These are phyloP conservation scores for Lentinula raphanica DNA, from an alignment of 768 basidiomycete species.

Conservation along the genomic window DNA sequence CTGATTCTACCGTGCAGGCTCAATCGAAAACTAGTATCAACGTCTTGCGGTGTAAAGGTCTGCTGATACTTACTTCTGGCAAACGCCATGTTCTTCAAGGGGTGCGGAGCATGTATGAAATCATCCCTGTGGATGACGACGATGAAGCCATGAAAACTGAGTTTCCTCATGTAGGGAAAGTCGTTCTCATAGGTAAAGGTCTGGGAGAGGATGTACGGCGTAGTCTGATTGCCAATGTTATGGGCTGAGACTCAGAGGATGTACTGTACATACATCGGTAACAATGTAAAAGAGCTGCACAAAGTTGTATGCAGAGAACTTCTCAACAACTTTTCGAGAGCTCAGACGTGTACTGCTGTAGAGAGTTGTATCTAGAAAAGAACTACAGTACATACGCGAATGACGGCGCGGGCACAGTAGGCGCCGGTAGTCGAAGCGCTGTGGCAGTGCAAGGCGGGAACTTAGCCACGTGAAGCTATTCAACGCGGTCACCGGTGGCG, in stretches of 20 bases:
- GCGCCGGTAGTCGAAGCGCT: too few relatives aligned
- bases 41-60: slow-evolving; percentile 85
- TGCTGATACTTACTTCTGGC: slow-evolving; percentile 53
- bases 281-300: too few relatives aligned
- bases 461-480: neutral
- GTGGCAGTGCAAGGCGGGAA: too few relatives aligned
- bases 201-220: slow-evolving; percentile 49
- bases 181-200: slow-evolving; percentile 86
- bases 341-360: too few relatives aligned
- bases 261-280: too few relatives aligned
- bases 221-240: slow-evolving; percentile 26
- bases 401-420: too few relatives aligned
- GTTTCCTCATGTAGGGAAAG: slow-evolving; percentile 62
- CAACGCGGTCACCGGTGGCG: too few relatives aligned
- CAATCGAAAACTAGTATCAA: slow-evolving; percentile 30
- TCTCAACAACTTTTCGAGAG: too few relatives aligned
- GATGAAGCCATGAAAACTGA: slow-evolving; percentile 29
- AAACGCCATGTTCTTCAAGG: slow-evolving; percentile 80
- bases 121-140: slow-evolving; percentile 40
- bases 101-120: slow-evolving; percentile 86
- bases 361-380: too few relatives aligned
- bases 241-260: too few relatives aligned
- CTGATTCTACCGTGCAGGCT: slow-evolving; percentile 6
- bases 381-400: too few relatives aligned
- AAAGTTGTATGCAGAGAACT: too few relatives aligned